Conservation (phyloP, 192 early-diverging fungal species). For the Backusella morwellensis region DNA sequence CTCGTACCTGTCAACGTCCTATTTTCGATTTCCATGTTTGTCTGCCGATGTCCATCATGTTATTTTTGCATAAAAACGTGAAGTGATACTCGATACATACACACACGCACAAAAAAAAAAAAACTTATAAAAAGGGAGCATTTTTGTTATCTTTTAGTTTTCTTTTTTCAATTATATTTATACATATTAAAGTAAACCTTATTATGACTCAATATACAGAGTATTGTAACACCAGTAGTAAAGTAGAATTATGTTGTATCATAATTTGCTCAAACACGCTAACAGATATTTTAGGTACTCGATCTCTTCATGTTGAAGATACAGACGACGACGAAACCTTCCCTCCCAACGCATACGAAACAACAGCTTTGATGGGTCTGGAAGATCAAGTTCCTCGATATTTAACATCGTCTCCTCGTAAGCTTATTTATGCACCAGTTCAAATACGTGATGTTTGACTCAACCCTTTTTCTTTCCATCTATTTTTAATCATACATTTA, state of each 20-base stretch:
- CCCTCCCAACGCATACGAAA: slow-evolving; percentile 6
- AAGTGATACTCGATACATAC: background rate
- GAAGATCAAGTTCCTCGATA: slow-evolving; percentile 20
- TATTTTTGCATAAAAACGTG: slow-evolving; percentile 9
- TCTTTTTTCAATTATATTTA: background rate
- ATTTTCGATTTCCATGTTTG: background rate
- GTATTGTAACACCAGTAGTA: background rate
- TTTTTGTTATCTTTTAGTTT: background rate
- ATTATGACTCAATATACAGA: slow-evolving; percentile 1
- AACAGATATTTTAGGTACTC: background rate
- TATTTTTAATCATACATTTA: background rate
- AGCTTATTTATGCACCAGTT: background rate
- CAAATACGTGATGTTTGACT: background rate
- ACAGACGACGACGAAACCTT: slow-evolving; percentile 20
- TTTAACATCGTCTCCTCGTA: slow-evolving; percentile 26
- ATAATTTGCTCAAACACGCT: background rate
- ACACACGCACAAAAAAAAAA: background rate
- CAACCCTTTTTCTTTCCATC: background rate
- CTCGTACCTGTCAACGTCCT: background rate
- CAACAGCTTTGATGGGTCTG: background rate
- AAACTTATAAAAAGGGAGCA: background rate
- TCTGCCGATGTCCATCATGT: background rate
- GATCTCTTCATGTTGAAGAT: slow-evolving; percentile 2
- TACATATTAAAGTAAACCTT: background rate
- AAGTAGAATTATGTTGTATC: background rate